Evolutionary conservation across 2,329 filamentous ascomycete genomes (phyloP), one percentile per base, ranked within the genome.

Genomic region (Arthrocladium fulminans): DNA sequence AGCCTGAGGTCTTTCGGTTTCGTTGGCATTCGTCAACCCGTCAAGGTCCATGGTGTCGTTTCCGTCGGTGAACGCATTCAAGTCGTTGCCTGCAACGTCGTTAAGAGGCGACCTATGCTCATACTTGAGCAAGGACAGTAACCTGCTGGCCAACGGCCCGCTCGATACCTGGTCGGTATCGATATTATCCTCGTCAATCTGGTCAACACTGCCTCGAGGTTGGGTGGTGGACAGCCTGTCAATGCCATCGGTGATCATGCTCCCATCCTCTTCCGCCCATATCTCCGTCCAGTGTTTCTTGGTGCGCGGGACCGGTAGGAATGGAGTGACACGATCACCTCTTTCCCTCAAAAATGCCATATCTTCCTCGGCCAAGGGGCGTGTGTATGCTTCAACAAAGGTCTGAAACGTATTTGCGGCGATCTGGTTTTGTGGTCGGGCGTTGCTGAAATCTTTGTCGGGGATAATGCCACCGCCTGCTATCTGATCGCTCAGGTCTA

Each of bases 221-320:
- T 92, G 84, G 61, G 96, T 95, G 1, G 84, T 75, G 0, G 86
- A 77, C 5, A 87, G 74, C 55, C 80, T 82, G 48, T 88, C 82
- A 29, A 77, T 73, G 3, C 77, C 74, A 3, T 77, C 75, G 61
- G 94, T 87, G 6, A 89, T 71, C 73, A 88, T 84, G 41, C 79
- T 73, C 8, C 87, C 88, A 61, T 98, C 92, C 63, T 98, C 92
- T 57, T 95, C 88, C 0, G 88, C 84, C 92, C 92, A 98, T 8
- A 90, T 74, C 51, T 97, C 89, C 20, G 79, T 81, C 67, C 97
- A 98, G 61, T 88, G 84, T 58, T 82, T 83, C 64, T 86, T 85
- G 39, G 88, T 89, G 19, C 88, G 81, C 55, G 83, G 83, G 6
- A 90, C 88, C 66, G 95, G 88, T 30, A 89, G 72, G 59, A 96